Evolutionary conservation across 805 yeast species (phyloP).

Genomic region (Starmerella powellii): DNA sequence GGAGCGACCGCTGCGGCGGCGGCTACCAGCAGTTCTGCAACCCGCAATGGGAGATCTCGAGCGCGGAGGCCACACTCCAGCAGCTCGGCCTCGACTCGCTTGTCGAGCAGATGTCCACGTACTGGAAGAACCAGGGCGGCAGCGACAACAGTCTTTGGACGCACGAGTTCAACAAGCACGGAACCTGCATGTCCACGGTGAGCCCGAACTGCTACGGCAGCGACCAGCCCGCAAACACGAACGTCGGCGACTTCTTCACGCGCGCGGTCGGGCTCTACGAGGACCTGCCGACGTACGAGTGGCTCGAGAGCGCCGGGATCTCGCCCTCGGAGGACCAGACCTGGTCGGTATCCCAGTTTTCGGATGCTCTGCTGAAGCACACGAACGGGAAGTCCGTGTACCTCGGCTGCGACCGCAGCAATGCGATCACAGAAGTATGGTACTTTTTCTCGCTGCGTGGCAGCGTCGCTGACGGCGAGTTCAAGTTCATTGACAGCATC

Average conservation of each 20-base stretch:
- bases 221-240: slow-evolving; percentile 24
- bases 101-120: slow-evolving; percentile 41
- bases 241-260: slow-evolving; percentile 59
- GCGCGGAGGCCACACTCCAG: slow-evolving; percentile 38
- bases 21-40: slow-evolving; percentile 72
- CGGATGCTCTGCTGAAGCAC: slow-evolving; percentile 29
- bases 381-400: slow-evolving; percentile 42
- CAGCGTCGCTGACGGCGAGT: slow-evolving; percentile 53
- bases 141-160: slow-evolving; percentile 64
- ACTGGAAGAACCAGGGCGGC: slow-evolving; percentile 69
- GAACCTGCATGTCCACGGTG: slow-evolving; percentile 77
- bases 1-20: slow-evolving; percentile 87
- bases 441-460: slow-evolving; percentile 70
- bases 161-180: slow-evolving; percentile 91
- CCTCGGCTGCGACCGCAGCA: slow-evolving; percentile 43
- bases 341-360: slow-evolving; percentile 39
- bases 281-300: slow-evolving; percentile 52
- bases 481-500: slow-evolving; percentile 44
- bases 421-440: slow-evolving; percentile 57
- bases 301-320: slow-evolving; percentile 58
- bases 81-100: slow-evolving; percentile 37
- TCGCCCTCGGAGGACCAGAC: slow-evolving; percentile 48
- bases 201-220: slow-evolving; percentile 53
- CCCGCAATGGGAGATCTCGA: slow-evolving; percentile 40
- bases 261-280: slow-evolving; percentile 47